Conservation (phyloP, 441 rosid genomes). For the Arabidopsis hybrid region DNA sequence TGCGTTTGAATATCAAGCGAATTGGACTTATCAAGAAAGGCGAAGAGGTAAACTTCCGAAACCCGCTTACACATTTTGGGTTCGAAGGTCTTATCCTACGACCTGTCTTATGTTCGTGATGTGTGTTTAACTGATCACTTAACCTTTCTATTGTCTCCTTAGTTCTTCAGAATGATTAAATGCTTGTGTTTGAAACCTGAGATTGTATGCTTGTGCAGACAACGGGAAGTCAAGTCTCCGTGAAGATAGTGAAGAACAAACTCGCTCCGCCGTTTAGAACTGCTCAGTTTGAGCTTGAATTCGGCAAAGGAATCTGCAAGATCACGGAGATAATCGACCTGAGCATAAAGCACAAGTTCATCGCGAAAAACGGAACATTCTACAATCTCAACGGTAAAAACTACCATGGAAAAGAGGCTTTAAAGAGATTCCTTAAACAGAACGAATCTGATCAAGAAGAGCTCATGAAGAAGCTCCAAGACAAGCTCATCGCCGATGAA, state of each 20-base stretch:
- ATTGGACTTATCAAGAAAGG: slow-evolving; percentile 80
- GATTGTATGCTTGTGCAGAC: slow-evolving; percentile 51
- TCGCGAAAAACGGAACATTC: slow-evolving; percentile 57
- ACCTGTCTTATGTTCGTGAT: not conserved
- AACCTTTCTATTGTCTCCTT: slow-evolving; percentile 1
- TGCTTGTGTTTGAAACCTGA: slow-evolving; percentile 22
- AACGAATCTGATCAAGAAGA: slow-evolving; percentile 63
- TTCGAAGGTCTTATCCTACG: slow-evolving; percentile 1
- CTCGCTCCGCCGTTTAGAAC: slow-evolving; percentile 93
- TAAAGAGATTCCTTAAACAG: slow-evolving; percentile 58
- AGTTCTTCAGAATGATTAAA: not conserved
- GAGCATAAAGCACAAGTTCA: slow-evolving; percentile 71
- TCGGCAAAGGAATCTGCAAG: slow-evolving; percentile 91
- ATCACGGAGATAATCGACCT: slow-evolving; percentile 75
- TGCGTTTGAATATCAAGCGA: slow-evolving; percentile 81
- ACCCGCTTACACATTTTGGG: not conserved
- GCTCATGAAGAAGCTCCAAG: slow-evolving; percentile 66
- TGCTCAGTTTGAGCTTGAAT: slow-evolving; percentile 86
- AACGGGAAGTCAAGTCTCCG: slow-evolving; percentile 73
- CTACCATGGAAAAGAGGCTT: slow-evolving; percentile 76
- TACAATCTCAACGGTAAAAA: slow-evolving; percentile 55
- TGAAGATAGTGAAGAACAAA: slow-evolving; percentile 95
- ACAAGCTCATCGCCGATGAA: slow-evolving; percentile 53
- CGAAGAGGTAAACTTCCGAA: slow-evolving; percentile 67
- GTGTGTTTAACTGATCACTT: not conserved